Conservation (phyloP, 306 rosid species). For the Cajanus cajan region DNA sequence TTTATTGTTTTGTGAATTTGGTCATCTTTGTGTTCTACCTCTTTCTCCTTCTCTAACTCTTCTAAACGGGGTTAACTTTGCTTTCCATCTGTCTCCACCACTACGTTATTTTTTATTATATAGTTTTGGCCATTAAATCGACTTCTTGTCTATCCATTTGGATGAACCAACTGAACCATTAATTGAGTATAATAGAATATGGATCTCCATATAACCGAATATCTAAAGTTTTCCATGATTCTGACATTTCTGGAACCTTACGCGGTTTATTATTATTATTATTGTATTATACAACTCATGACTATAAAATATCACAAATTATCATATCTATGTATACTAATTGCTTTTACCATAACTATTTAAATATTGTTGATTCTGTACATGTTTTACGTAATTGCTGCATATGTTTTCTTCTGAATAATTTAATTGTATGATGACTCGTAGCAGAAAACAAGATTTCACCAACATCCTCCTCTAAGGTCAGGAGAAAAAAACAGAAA, state of each 20-base stretch:
- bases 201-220: slow-evolving; percentile 26
- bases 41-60: slow-evolving; percentile 22
- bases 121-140: slow-evolving; percentile 44
- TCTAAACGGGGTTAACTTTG: slow-evolving; percentile 23
- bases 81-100: slow-evolving; percentile 32
- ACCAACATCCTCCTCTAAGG: background rate
- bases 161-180: slow-evolving; percentile 8
- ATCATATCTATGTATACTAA: background rate
- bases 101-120: slow-evolving; percentile 12
- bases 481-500: background rate
- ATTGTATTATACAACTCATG: background rate
- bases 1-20: slow-evolving; percentile 31
- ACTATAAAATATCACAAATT: background rate
- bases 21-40: slow-evolving; percentile 38
- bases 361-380: background rate
- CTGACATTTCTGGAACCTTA: slow-evolving; percentile 28
- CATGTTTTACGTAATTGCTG: background rate
- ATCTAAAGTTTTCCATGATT: slow-evolving; percentile 32
- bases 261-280: no score
- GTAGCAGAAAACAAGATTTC: background rate
- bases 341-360: background rate
- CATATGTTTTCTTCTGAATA: background rate
- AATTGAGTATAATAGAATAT: slow-evolving; percentile 25
- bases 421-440: background rate
- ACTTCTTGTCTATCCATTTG: slow-evolving; percentile 29